A percentile compares a stretch with the other conserved stretches of the same genome.
Conservation (phyloP, 768 basidiomycete genomes). For the Tephrocybe sp. region DNA sequence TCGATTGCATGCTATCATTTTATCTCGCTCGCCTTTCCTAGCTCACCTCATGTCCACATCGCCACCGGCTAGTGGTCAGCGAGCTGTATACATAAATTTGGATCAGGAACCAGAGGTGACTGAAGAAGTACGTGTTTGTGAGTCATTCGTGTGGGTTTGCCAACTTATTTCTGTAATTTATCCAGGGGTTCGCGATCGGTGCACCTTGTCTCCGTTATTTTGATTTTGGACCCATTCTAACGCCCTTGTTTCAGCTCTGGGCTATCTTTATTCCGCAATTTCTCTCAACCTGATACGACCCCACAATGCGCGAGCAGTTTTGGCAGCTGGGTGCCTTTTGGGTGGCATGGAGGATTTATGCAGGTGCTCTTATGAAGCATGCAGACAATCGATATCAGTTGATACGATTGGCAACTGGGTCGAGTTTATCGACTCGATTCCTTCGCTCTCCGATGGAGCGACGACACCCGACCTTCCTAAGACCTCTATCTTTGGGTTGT, state of each 20-base stretch:
- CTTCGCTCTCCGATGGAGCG: slow-evolving; percentile 48
- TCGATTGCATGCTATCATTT: slow-evolving; percentile 79
- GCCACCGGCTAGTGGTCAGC: slow-evolving; percentile 61
- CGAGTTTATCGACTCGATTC: slow-evolving; percentile 64
- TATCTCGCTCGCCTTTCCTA: slow-evolving; percentile 85
- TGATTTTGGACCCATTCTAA: slow-evolving; percentile 10
- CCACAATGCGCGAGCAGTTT: slow-evolving; percentile 79
- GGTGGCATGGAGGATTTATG: slow-evolving; percentile 88
- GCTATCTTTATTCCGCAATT: slow-evolving; percentile 75
- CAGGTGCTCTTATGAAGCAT: slow-evolving; percentile 73
- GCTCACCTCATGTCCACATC: slow-evolving; percentile 86
- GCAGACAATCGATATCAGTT: slow-evolving; percentile 71
- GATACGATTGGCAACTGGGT: slow-evolving; percentile 78
- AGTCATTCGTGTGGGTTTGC: slow-evolving; percentile 7
- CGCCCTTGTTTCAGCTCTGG: slow-evolving; percentile 52
- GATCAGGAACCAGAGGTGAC: slow-evolving; percentile 81
- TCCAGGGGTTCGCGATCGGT: slow-evolving; percentile 77
- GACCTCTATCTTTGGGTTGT: slow-evolving; percentile 69
- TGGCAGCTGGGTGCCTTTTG: slow-evolving; percentile 81
- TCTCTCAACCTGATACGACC: slow-evolving; percentile 67
- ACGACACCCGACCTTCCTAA: slow-evolving; percentile 46
- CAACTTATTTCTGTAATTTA: slow-evolving; percentile 14
- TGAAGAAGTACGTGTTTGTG: slow-evolving; percentile 60
- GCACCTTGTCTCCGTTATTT: slow-evolving; percentile 13
- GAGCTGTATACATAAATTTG: slow-evolving; percentile 70